Base-by-base conservation (phyloP, 2,329 filamentous ascomycete species). In the Tympanopsis confertula region DNA sequence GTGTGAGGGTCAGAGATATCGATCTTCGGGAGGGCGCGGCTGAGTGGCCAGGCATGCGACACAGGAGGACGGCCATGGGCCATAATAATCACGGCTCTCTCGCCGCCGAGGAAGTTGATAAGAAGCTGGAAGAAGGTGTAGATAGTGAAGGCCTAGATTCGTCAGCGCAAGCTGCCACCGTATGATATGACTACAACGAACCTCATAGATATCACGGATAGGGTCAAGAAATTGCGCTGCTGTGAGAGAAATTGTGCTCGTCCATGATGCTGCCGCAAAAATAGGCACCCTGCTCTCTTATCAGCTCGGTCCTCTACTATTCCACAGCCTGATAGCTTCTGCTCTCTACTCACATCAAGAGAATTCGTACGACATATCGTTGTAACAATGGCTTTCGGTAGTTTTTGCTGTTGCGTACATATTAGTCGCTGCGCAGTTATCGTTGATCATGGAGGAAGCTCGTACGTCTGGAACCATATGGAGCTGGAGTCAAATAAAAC, bases 91-190 rank as follows among this genome's bases (percentile, higher is more conserved):
- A 98, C 71, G 32, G 89, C 78, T 49, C 91, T 77, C 64, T 98
- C 91, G 47, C 91, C 91, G 40, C 87, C 85, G 35, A 98, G 75
- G 55, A 95, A 98, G 66, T 96, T 96, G 65, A 96, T 94, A 33
- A 99, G 71, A 22, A 99, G 78, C 58, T 98, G 91, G 60, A 98
- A 94, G 66, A 99, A 99, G 38, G 91, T 96, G 59, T 96, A 98
- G 50, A 99, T 96, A 19, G 91, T 96, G 55, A 99, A 98, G 38
- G 93, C 91, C 74, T 56, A 19, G 39, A 38, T 22, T 7, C n/a
- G n/a, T n/a, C 12, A 33, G 15, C 30, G 15, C 30, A 33, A 7
- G 30, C 17, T 18, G 17, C 7, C 30, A 17, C 7, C 30, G 19
- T 41, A 19, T 22, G 24, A 35, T 30, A 24, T 44, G 39, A 17